These are phyloP conservation scores for Oryza rufipogon DNA, from an alignment of 176 grass and related monocot species.

Conservation along the genomic window DNA sequence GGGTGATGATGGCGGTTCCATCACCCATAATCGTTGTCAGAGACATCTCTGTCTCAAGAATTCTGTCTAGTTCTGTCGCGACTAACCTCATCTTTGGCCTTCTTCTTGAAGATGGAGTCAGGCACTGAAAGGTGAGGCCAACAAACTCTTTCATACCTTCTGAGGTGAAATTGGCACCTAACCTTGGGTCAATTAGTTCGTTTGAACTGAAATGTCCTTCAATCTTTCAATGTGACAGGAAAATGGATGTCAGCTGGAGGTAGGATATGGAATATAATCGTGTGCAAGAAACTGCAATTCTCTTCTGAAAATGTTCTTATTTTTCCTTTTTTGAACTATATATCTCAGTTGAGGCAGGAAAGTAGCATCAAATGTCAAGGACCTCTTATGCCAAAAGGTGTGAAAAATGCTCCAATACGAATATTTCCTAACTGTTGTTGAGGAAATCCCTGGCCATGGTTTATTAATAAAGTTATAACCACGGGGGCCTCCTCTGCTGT, in stretches of 20 bases:
- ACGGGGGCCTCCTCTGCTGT: too few species aligned
- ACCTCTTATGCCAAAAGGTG: constrained; percentile 7
- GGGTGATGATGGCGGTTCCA: constrained; percentile 85
- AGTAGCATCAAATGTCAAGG: constrained; percentile 1
- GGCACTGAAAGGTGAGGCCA: constrained; percentile 67
- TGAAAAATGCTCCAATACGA: constrained; percentile 5
- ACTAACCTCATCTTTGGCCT: constrained; percentile 76
- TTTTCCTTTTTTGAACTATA: constrained; percentile 15
- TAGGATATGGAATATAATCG: constrained; percentile 29
- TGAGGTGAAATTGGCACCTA: constrained; percentile 81
- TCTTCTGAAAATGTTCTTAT: background rate
- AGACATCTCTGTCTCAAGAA: constrained; percentile 90
- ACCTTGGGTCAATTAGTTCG: constrained; percentile 75
- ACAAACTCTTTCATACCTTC: constrained; percentile 89
- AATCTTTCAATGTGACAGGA: constrained; percentile 57
- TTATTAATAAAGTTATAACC: too few species aligned
- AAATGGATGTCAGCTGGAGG: constrained; percentile 37
- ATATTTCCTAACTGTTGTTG: constrained; percentile 25
- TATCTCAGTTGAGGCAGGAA: constrained; percentile 3
- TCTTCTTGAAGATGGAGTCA: constrained; percentile 66
- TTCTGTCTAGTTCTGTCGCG: constrained; percentile 65
- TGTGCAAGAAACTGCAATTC: constrained; percentile 10
- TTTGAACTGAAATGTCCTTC: constrained; percentile 66
- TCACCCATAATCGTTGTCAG: constrained; percentile 93
- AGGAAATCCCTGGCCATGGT: background rate